phyloP scores from a whole-genome alignment of 345 rosid species.

The Nasturtium officinale region DNA sequence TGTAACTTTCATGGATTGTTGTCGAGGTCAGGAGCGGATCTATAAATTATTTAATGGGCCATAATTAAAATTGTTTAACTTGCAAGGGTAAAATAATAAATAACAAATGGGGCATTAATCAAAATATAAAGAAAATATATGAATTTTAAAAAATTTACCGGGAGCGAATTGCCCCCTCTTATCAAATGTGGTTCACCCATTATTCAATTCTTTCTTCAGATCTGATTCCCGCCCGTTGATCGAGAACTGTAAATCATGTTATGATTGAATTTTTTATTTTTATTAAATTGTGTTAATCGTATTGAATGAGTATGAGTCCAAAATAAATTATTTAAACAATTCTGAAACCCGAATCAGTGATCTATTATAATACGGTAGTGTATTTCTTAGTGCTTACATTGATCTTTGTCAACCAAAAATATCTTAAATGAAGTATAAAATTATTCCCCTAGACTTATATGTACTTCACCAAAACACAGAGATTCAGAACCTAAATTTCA shows the following conservation, averaged over 20 bases:
- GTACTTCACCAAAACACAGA: neutral
- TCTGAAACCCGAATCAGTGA: neutral
- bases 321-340: too few relatives aligned
- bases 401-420: neutral
- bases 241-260: conserved; percentile 8
- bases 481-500: neutral
- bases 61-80: too few relatives aligned
- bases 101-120: too few relatives aligned
- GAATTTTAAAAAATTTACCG: too few relatives aligned
- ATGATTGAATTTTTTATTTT: conserved; percentile 1
- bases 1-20: conserved; percentile 23
- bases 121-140: too few relatives aligned
- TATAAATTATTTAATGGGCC: too few relatives aligned
- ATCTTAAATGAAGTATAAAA: neutral
- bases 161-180: too few relatives aligned
- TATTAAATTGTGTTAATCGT: neutral
- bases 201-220: neutral
- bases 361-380: neutral
- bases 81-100: too few relatives aligned
- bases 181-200: too few relatives aligned
- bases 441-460: neutral
- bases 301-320: neutral
- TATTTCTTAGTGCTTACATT: neutral
- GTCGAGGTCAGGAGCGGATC: too few relatives aligned
- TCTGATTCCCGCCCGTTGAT: conserved; percentile 5